Conservation (phyloP, 257 asterid species). For the Plantago elongata region DNA sequence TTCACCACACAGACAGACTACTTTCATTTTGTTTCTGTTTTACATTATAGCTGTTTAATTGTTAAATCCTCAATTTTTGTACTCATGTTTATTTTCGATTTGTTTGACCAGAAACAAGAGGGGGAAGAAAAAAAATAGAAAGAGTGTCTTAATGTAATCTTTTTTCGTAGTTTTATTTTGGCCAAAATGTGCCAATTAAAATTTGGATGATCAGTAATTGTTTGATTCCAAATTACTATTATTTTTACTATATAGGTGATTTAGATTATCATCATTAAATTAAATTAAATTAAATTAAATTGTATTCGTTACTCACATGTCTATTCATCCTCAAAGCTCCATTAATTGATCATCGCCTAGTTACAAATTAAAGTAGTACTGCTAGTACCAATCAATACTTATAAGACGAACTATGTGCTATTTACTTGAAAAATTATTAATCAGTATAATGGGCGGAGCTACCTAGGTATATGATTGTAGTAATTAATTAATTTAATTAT, state of each 20-base stretch:
- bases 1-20: neutral
- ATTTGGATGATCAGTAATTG: slow-evolving; percentile 23
- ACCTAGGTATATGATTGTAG: no score
- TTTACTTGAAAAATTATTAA: no score
- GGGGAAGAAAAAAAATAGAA: slow-evolving; percentile 12
- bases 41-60: slow-evolving; percentile 8
- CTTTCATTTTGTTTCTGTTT: neutral
- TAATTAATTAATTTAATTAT: no score
- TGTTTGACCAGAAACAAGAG: slow-evolving; percentile 3
- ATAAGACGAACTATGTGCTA: no score
- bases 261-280: neutral
- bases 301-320: no score
- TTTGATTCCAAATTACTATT: neutral
- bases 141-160: slow-evolving; percentile 26
- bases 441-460: no score
- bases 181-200: slow-evolving; percentile 36
- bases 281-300: no score
- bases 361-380: no score
- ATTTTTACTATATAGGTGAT: neutral
- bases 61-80: slow-evolving; percentile 37
- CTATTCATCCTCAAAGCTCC: no score
- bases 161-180: slow-evolving; percentile 26
- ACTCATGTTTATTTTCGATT: slow-evolving; percentile 7
- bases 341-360: no score
- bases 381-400: no score